Evolutionary conservation across 805 yeast genomes (phyloP), one percentile per base, ranked within the genome.

Genomic region (Yamadazyma olivae): DNA sequence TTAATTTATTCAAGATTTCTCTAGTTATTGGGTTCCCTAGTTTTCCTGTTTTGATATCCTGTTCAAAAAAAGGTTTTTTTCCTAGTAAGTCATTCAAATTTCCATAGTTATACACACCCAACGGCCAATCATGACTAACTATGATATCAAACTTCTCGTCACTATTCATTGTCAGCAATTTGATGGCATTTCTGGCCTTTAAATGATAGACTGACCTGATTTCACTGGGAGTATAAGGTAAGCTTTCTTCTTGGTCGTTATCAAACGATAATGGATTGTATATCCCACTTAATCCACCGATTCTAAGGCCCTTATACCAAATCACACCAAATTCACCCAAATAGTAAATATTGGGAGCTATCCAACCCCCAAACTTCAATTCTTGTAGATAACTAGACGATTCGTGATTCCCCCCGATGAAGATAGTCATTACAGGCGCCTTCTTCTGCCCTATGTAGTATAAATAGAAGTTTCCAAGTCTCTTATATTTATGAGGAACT

Each of bases 321-420:
- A 93, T 61, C 2, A 79, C 78, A 12, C 89, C 87, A 14, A 81
- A 74, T 28, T 77, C 76, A 0, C 99, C 99, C 48, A 93, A 52
- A 53, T 79, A 93, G 57, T 82, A 93, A 10, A 93, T 86, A 44
- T 83, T 81, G 1, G 88, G 86, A 1, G 95, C 95, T 1, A 85
- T 90, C 86, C 91, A 93, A 0, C 99, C 99, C 9, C 99, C 99
- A 54, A 71, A 74, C 40, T 75, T 77, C 39, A 90, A 60, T 47
- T 84, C 88, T 41, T 74, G 65, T 43, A 93, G 53, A 54, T 84
- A 86, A 40, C 81, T 77, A 39, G 95, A 85, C 3, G 93, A 80
- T 54, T 93, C 99, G 53, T 93, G 99, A 59, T 93, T 93, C 0
- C 99, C 99, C 3, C 99, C 98, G 27, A 93, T 77, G 46, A 91